Evolutionary conservation across 2,329 filamentous ascomycete genomes (phyloP).

Genomic region (Venturia carpophila): DNA sequence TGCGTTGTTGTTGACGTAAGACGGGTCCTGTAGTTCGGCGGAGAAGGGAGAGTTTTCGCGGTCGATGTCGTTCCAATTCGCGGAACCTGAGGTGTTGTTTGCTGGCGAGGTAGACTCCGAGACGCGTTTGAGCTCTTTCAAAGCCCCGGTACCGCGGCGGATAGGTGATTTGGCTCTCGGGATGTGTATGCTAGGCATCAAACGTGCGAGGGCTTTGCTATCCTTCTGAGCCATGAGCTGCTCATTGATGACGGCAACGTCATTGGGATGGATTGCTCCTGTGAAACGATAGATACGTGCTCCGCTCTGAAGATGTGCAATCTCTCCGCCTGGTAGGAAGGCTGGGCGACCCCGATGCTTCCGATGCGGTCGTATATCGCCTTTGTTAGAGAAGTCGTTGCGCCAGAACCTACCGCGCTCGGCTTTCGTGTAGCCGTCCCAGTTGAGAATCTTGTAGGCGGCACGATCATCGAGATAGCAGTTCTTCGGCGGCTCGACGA

Average conservation of each 20-base stretch:
- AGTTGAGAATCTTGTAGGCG: constrained; percentile 27
- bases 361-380: constrained; percentile 28
- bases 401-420: constrained; percentile 28
- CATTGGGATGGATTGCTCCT: constrained; percentile 7
- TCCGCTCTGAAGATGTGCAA: neutral
- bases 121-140: constrained; percentile 1
- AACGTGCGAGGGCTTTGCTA: constrained; percentile 1
- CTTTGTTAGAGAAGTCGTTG: constrained; percentile 32
- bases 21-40: neutral
- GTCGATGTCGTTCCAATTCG: neutral
- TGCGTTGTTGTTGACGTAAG: neutral
- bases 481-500: constrained; percentile 30
- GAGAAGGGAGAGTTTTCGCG: neutral
- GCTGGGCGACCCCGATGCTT: constrained; percentile 34
- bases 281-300: constrained; percentile 6
- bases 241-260: constrained; percentile 9
- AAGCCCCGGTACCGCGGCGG: neutral
- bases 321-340: constrained; percentile 16
- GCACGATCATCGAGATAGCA: constrained; percentile 36
- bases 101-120: neutral
- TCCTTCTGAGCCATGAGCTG: neutral
- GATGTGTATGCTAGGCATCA: constrained; percentile 7
- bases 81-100: neutral
- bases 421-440: neutral
- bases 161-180: neutral